Evolutionary conservation across 106 monocot genomes (phyloP).

Genomic region (Platanthera zijinensis): DNA sequence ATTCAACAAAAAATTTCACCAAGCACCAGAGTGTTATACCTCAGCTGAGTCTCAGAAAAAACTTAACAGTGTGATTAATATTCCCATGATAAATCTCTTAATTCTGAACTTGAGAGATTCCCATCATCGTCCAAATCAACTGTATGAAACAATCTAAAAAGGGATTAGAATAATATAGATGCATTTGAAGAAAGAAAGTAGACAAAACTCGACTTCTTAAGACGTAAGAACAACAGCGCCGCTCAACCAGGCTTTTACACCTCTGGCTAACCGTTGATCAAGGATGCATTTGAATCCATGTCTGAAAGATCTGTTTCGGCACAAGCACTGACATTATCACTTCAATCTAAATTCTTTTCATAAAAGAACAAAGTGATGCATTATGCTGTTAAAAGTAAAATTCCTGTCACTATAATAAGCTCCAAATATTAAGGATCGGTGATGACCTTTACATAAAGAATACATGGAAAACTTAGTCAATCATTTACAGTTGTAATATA

Average conservation of each 20-base stretch:
- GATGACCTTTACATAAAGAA: background rate
- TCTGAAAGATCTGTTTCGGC: conserved; percentile 62
- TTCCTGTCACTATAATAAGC: background rate
- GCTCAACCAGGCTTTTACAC: background rate
- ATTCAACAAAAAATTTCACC: too few species aligned
- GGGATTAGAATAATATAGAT: background rate
- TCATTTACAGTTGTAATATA: background rate
- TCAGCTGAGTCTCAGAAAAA: too few species aligned
- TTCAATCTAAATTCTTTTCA: background rate
- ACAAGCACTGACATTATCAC: background rate
- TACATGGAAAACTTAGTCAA: background rate
- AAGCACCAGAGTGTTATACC: too few species aligned
- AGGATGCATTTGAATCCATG: conserved; percentile 65
- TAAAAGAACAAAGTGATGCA: background rate
- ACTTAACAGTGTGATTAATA: too few species aligned
- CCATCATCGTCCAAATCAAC: conserved; percentile 54
- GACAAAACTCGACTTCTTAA: background rate
- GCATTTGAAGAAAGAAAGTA: background rate
- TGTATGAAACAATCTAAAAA: conserved; percentile 50
- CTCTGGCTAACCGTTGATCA: background rate
- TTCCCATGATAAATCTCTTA: conserved; percentile 63
- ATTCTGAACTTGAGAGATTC: conserved; percentile 36
- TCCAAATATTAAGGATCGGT: background rate
- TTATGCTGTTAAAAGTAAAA: background rate
- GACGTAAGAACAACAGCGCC: background rate